These are phyloP conservation scores for Pseudognaphalium luteoalbum DNA, from an alignment of 129 eudicot species.

Conservation along the genomic window DNA sequence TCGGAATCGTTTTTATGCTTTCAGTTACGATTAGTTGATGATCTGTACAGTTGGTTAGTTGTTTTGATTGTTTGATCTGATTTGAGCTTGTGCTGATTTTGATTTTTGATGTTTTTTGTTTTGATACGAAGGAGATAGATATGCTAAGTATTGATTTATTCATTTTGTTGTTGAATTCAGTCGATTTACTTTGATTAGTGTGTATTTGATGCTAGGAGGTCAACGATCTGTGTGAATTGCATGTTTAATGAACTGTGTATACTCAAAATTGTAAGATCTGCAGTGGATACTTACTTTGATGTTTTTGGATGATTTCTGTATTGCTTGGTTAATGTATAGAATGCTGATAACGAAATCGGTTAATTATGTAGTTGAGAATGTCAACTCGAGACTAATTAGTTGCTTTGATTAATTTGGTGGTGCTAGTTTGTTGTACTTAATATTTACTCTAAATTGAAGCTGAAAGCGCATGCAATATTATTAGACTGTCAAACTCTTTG, in stretches of 20 bases:
- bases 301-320: no score
- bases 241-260: background rate
- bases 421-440: background rate
- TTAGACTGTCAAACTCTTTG: background rate
- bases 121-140: slow-evolving; percentile 9
- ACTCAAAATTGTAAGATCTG: slow-evolving; percentile 8
- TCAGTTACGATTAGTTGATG: background rate
- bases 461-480: background rate
- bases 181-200: slow-evolving; percentile 8
- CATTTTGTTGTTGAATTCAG: background rate
- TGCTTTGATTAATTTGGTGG: background rate
- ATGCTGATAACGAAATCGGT: no score
- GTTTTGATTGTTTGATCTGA: slow-evolving; percentile 12
- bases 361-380: background rate
- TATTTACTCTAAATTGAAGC: background rate
- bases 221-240: slow-evolving; percentile 14
- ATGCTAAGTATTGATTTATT: background rate
- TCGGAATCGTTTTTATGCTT: background rate
- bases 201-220: background rate
- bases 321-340: no score
- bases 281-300: background rate
- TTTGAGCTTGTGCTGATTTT: background rate
- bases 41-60: slow-evolving; percentile 1
- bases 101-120: background rate
- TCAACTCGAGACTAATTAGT: background rate